Base-by-base conservation (phyloP, 371 early-diverging fungal species). In the Fennellomyces sp. region DNA sequence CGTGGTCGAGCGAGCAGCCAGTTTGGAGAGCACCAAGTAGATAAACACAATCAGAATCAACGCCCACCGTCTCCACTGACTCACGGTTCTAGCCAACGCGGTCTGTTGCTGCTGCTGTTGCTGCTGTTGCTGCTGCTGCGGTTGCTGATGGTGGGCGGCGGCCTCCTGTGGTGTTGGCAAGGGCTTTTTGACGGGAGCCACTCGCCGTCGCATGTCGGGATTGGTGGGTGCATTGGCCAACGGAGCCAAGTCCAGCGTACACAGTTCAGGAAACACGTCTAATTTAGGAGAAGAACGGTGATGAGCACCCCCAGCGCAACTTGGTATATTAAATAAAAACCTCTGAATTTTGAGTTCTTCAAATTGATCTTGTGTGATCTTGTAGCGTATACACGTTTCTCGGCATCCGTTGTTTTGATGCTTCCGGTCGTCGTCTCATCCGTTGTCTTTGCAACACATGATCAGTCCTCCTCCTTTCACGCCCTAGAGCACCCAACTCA, bases 401-500 rank as follows among this genome's bases (percentile, higher is more conserved):
- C 95, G 13, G 83, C 77, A 36, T 73, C 65, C 1, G 94, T 83
- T 10, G 94, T 90, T 30, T 84, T 85, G 54, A 97, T 89, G 60
- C 94, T 92, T 33, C 98, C 98, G 0, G 97, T 95, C 1, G 97
- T 96, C 3, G 88, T 85, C 58, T 94, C 94, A 52, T 96, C 94
- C 58, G 91, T 91, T 3, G 82, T 69, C 84, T 82, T 25, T 63
- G 51, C 11, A 25, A 5, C 15, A 35, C 5, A 21, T n/a, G 41
- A 33, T 4, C 30, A 12, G 52, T 13, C n/a, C n/a, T n/a, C 2
- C n/a, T 29, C 15, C 8, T 58, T 29, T 36, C 29, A 17, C 10
- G n/a, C 29, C n/a, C 12, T 45, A n/a, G n/a, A n/a, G n/a, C n/a
- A n/a, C n/a, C n/a, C 21, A 29, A 47, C 66, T 55, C 61, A 94